Base-by-base conservation (phyloP, 176 grass and related monocot genomes). In the Microstegium vimineum region DNA sequence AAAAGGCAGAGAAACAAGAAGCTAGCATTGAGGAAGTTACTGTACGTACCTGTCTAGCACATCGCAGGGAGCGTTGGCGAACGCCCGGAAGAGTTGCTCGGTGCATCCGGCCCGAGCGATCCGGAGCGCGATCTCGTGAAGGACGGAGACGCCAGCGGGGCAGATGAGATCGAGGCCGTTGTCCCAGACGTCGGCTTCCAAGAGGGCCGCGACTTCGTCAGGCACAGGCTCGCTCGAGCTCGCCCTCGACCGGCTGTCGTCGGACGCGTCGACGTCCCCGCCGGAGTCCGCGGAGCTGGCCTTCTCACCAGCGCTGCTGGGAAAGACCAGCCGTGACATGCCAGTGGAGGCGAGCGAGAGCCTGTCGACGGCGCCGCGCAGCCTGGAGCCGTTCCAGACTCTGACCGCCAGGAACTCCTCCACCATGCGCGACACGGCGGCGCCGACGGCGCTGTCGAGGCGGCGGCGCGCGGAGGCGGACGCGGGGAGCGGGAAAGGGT, bases 361-460 rank as follows among this genome's bases (percentile, higher is more conserved):
- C 63, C 18, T 46, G 26, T 85, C 28, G 3, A 78, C 65, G 65
- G 74, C 83, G 64, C 5, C 14, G 37, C 74, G 49, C 46, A 78
- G 49, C 20, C 25, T 36, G 11, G 49, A 60, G 15, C 27, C 63
- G 49, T 85, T 25, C 82, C 82, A 77, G 64, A 85, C 82, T 63
- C 64, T 60, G 64, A 85, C n/a, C 74, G 35, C 82, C 36, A 77
- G 20, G 74, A 77, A 70, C 73, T 85, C 82, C 20, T 85, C 74
- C 64, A 77, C 51, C 65, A 78, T 70, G 37, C 74, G 64, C 51
- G 65, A 61, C 74, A 12, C 18, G 74, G 74, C 73, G 27, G 56
- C 25, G 73, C 3, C 26, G 5, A 77, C 35, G 35, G 73, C 73
- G 35, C 8, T 2, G 49, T 77, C 73, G 0, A 84, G 82, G 63